Conservation (phyloP, 345 rosid genomes). For the Populus davidiana region DNA sequence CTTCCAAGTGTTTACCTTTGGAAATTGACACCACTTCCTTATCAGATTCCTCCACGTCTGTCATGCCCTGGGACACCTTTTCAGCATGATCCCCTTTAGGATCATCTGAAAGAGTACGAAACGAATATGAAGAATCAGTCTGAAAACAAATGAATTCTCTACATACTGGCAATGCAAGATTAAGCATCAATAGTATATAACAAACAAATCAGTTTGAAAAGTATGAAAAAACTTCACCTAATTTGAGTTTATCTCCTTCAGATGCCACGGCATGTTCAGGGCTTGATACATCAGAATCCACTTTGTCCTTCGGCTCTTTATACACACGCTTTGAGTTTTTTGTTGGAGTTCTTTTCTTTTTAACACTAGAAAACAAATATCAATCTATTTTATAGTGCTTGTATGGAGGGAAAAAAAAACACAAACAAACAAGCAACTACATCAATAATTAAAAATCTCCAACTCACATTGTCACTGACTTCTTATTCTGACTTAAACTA, state of each 20-base stretch:
- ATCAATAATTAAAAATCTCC: constrained; percentile 2
- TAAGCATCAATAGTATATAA: neutral
- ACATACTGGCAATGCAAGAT: neutral
- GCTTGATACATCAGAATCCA: constrained; percentile 44
- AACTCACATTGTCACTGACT: constrained; percentile 54
- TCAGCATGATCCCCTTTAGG: constrained; percentile 38
- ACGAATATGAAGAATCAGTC: neutral
- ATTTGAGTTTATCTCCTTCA: constrained; percentile 28
- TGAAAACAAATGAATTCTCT: neutral
- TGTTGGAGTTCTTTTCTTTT: constrained; percentile 86
- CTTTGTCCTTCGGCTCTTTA: constrained; percentile 42
- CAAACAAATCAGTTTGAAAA: neutral
- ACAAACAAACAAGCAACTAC: neutral
- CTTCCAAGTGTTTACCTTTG: constrained; percentile 34
- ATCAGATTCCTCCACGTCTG: constrained; percentile 37
- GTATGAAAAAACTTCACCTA: constrained; percentile 28
- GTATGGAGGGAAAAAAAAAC: neutral
- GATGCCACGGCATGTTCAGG: constrained; percentile 28
- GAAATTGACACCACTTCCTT: constrained; percentile 40
- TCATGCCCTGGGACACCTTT: constrained; percentile 31
- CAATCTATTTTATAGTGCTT: constrained; percentile 10
- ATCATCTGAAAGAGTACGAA: constrained; percentile 29
- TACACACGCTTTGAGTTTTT: constrained; percentile 40
- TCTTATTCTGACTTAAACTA: constrained; percentile 39
- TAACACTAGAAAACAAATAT: constrained; percentile 41